phyloP scores from a whole-genome alignment of 495 filamentous ascomycete species.

The Lophiotrema nucula region DNA sequence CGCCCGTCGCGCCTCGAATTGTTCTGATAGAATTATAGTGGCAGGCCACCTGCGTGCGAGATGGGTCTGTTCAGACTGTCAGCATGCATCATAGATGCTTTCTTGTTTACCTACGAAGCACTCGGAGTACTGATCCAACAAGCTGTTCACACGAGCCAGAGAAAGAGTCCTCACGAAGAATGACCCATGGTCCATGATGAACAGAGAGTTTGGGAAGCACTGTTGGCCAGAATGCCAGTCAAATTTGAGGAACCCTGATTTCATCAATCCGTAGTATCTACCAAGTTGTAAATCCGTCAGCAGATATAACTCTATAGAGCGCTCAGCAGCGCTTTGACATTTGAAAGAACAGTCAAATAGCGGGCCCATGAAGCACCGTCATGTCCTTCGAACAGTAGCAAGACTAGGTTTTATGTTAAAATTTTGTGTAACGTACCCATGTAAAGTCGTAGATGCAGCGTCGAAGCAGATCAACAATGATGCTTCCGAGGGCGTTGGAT shows the following conservation, averaged over 20 bases:
- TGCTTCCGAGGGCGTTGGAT: background rate
- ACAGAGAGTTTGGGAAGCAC: background rate
- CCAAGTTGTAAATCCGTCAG: too few species aligned
- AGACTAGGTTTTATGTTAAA: too few species aligned
- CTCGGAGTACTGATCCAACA: background rate
- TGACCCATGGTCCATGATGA: background rate
- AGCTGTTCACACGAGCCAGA: background rate
- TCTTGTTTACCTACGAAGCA: background rate
- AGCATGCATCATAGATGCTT: too few species aligned
- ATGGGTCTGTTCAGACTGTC: too few species aligned
- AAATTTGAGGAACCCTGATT: background rate
- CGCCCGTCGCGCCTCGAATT: background rate
- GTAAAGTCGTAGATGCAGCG: background rate
- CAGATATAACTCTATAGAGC: too few species aligned
- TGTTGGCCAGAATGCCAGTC: background rate
- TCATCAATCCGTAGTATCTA: background rate
- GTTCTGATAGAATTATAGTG: background rate
- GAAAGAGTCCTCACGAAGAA: background rate
- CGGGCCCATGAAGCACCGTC: too few species aligned
- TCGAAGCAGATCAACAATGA: background rate
- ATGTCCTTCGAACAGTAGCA: too few species aligned
- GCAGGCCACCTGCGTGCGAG: background rate
- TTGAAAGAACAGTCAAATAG: too few species aligned
- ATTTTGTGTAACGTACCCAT: too few species aligned
- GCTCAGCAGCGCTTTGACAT: too few species aligned